Conservation (phyloP, 225 moss, liverwort and hornwort genomes). For the Polytrichum formosum region DNA sequence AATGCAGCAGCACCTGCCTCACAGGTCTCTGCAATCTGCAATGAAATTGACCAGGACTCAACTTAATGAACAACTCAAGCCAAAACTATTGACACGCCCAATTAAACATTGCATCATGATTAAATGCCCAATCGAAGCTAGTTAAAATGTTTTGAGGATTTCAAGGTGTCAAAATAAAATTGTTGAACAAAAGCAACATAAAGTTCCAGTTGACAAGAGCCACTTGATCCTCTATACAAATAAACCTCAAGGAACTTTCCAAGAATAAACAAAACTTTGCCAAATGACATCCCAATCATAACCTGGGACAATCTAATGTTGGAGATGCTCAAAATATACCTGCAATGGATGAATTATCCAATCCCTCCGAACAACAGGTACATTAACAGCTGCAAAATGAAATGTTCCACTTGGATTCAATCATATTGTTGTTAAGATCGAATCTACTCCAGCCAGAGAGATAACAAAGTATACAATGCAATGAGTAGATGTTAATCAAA, state of each 20-base stretch:
- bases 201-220: too few relatives aligned
- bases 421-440: background rate
- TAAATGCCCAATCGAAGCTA: too few relatives aligned
- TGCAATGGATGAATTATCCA: conserved; percentile 99
- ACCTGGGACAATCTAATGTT: too few relatives aligned
- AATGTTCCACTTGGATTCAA: conserved; percentile 8
- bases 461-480: too few relatives aligned
- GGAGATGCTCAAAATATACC: conserved; percentile 30
- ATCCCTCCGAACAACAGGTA: conserved; percentile 84
- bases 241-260: background rate
- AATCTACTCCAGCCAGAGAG: too few relatives aligned
- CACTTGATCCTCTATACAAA: too few relatives aligned
- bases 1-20: conserved; percentile 88
- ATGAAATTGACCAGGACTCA: conserved; percentile 1
- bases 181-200: background rate
- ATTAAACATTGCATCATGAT: too few relatives aligned
- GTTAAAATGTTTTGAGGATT: too few relatives aligned
- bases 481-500: too few relatives aligned
- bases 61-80: background rate
- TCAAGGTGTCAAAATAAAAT: background rate
- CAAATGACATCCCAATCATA: background rate
- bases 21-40: conserved; percentile 85
- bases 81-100: background rate
- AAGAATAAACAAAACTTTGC: background rate
- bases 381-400: conserved; percentile 58